Conservation (phyloP, 2,329 filamentous ascomycete genomes). For the Geosmithia flava region DNA sequence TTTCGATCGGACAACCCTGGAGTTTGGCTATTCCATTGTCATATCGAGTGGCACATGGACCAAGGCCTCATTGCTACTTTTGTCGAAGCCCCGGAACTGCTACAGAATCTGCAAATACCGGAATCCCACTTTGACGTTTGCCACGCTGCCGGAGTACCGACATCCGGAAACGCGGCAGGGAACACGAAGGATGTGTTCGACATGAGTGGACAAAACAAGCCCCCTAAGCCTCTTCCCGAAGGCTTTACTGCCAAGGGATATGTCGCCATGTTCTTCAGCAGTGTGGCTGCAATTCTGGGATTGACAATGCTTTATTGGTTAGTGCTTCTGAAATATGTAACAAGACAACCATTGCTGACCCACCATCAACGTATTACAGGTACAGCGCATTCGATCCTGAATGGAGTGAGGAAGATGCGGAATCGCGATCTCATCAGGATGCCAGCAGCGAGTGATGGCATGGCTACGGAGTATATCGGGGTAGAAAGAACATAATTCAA, state of each 20-base stretch:
- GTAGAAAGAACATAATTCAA: too few species aligned
- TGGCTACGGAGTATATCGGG: too few species aligned
- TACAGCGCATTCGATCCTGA: neutral
- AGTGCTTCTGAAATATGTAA: neutral
- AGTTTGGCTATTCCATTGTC: constrained; percentile 67
- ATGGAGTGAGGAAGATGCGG: neutral
- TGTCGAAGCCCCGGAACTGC: constrained; percentile 52
- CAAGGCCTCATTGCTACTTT: constrained; percentile 56
- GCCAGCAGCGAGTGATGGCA: neutral
- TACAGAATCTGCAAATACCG: constrained; percentile 48
- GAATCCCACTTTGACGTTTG: constrained; percentile 46
- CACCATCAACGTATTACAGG: neutral
- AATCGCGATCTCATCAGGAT: neutral
- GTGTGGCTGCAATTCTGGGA: constrained; percentile 1
- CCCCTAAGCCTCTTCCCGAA: constrained; percentile 43
- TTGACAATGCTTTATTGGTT: neutral
- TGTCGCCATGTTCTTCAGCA: constrained; percentile 2
- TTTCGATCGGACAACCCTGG: constrained; percentile 56
- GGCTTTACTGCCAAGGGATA: constrained; percentile 27
- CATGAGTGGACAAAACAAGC: constrained; percentile 45
- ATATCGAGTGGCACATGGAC: constrained; percentile 66
- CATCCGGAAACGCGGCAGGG: constrained; percentile 60
- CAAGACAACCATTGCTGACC: neutral
- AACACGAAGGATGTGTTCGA: constrained; percentile 54
- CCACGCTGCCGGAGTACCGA: constrained; percentile 33